phyloP scores from a whole-genome alignment of 208 protist genomes.

The Balamuthia mandrillaris region DNA sequence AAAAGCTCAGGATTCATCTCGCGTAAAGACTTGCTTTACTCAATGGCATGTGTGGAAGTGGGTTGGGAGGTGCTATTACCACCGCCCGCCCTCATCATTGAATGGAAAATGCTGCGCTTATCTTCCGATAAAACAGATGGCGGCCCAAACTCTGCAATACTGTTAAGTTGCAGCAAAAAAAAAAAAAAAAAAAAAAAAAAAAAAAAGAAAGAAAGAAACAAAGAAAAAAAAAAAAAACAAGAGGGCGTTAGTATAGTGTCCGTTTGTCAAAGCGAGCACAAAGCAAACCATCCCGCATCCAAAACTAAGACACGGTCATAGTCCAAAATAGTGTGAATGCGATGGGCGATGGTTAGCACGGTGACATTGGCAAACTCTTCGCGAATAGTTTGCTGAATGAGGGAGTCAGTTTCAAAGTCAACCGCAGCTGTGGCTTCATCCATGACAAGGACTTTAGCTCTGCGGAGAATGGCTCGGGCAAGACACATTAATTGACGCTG shows the following conservation, averaged over 20 bases:
- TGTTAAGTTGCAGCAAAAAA: neutral
- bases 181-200: neutral
- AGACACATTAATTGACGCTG: conserved; percentile 49
- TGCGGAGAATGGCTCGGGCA: conserved; percentile 10
- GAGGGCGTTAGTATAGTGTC: neutral
- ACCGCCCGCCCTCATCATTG: too few relatives aligned
- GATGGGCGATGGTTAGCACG: conserved; percentile 67
- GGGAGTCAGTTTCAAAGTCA: conserved; percentile 65
- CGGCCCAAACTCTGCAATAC: neutral
- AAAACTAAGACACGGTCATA: conserved; percentile 46
- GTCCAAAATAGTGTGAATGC: conserved; percentile 67
- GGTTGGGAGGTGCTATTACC: too few relatives aligned
- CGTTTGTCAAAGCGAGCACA: neutral
- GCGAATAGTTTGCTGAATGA: conserved; percentile 68
- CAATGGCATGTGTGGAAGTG: too few relatives aligned
- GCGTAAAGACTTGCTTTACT: too few relatives aligned
- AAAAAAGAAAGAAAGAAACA: neutral
- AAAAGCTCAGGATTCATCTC: too few relatives aligned
- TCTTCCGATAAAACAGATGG: neutral
- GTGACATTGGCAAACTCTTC: conserved; percentile 57
- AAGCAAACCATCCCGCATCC: conserved; percentile 3
- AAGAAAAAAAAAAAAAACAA: neutral
- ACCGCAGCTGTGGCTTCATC: conserved; percentile 77
- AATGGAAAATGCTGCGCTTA: neutral
- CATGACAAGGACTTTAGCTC: conserved; percentile 77